phyloP scores from a whole-genome alignment of 257 asterid genomes.

The Haberlea rhodopensis region DNA sequence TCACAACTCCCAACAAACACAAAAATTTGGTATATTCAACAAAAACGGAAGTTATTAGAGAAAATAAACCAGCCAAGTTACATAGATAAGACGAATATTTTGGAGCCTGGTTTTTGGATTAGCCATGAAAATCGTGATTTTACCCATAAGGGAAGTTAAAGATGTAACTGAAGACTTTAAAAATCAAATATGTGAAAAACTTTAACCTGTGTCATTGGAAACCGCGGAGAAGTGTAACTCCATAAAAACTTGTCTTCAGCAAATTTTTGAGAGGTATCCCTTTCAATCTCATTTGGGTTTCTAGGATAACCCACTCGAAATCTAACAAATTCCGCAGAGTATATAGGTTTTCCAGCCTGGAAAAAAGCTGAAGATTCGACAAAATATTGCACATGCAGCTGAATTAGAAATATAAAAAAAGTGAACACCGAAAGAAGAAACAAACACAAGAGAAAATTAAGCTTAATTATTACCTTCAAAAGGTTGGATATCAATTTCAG shows the following conservation, averaged over 20 bases:
- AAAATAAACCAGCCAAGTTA: too few relatives aligned
- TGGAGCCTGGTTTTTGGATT: not conserved
- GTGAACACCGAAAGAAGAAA: constrained; percentile 9
- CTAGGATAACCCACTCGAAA: constrained; percentile 68
- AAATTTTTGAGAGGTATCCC: constrained; percentile 33
- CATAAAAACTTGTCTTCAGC: constrained; percentile 74
- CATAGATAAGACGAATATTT: not conserved
- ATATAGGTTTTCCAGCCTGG: constrained; percentile 63
- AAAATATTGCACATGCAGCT: constrained; percentile 16
- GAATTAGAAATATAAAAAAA: constrained; percentile 8
- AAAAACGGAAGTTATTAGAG: too few relatives aligned
- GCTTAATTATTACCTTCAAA: constrained; percentile 55
- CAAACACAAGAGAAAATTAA: constrained; percentile 15
- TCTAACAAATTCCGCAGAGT: constrained; percentile 67
- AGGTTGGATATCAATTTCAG: constrained; percentile 71
- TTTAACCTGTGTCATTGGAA: constrained; percentile 66
- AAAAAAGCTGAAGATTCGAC: constrained; percentile 53
- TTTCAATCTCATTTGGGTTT: constrained; percentile 31
- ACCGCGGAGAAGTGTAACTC: constrained; percentile 73
- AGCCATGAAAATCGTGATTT: not conserved
- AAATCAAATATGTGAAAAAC: not conserved
- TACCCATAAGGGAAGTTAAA: not conserved
- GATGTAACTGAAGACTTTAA: not conserved
- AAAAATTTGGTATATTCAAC: not conserved
- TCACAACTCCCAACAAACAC: not conserved